These are phyloP conservation scores for Rhododendron griersonianum DNA, from an alignment of 148 eudicot species.

Conservation along the genomic window DNA sequence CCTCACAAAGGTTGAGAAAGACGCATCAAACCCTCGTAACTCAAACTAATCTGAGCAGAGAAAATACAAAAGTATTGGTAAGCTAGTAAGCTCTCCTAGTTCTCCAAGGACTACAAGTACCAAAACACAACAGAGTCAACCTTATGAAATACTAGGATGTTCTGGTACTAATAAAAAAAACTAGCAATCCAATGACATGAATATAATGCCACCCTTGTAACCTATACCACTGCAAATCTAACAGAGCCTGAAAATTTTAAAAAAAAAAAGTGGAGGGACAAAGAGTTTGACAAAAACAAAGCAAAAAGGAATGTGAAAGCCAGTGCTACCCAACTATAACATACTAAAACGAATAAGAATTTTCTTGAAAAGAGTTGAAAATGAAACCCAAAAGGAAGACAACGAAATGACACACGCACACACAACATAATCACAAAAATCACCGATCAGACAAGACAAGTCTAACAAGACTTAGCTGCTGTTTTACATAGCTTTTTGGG, in stretches of 20 bases:
- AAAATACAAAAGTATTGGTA: neutral
- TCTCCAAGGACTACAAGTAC: neutral
- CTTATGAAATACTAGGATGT: neutral
- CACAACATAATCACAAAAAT: neutral
- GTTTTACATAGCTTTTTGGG: too few species aligned
- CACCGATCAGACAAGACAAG: neutral
- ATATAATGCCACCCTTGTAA: neutral
- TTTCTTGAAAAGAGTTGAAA: neutral
- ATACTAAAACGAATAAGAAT: neutral
- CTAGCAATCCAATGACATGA: neutral
- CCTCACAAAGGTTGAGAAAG: neutral
- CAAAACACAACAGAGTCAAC: neutral
- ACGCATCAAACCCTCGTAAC: neutral
- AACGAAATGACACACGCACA: neutral
- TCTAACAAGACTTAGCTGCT: neutral
- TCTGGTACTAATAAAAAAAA: neutral
- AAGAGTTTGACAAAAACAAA: neutral
- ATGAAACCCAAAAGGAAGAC: neutral
- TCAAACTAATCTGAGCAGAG: neutral
- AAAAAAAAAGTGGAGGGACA: neutral
- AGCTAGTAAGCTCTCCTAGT: neutral
- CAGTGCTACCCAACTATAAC: neutral
- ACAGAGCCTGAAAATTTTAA: neutral
- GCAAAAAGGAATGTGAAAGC: neutral
- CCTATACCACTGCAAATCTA: neutral